phyloP scores from a whole-genome alignment of 345 rosid species.

The Iberis pinnata region DNA sequence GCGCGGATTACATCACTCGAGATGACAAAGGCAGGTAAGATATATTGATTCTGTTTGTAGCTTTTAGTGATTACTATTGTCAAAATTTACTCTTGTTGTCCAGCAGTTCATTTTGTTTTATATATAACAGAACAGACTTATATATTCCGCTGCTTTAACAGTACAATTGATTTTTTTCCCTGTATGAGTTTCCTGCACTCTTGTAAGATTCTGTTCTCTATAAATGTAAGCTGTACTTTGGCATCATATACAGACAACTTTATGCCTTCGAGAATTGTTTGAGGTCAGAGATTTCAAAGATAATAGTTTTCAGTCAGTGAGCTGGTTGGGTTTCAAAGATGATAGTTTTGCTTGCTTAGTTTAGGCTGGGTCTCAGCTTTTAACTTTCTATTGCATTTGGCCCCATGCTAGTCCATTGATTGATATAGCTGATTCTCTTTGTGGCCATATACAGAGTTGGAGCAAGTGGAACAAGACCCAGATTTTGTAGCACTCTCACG shows the following conservation, averaged over 20 bases:
- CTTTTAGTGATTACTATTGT: constrained; percentile 6
- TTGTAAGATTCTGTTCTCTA: neutral
- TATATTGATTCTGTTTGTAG: constrained; percentile 8
- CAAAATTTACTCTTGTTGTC: neutral
- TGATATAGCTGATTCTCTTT: constrained; percentile 22
- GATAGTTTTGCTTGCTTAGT: constrained; percentile 10
- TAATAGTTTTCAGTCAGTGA: neutral
- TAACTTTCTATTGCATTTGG: constrained; percentile 17
- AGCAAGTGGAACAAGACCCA: constrained; percentile 89
- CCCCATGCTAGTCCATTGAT: constrained; percentile 17
- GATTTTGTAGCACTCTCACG: constrained; percentile 76
- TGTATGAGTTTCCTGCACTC: constrained; percentile 1
- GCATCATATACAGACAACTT: neutral
- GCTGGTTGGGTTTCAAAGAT: constrained; percentile 2
- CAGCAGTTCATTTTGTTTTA: neutral
- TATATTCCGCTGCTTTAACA: neutral
- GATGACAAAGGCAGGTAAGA: constrained; percentile 78
- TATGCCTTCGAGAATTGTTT: neutral
- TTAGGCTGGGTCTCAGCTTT: constrained; percentile 12
- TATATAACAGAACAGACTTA: neutral
- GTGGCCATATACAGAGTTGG: constrained; percentile 59
- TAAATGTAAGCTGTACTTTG: neutral
- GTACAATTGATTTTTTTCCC: neutral
- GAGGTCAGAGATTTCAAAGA: constrained; percentile 6
- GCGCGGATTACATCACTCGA: constrained; percentile 86